A percentile compares a stretch with the other conserved stretches of the same genome.
phyloP scores from a whole-genome alignment of 2,329 filamentous ascomycete species.

The Sclerotinia sclerotiorum region DNA sequence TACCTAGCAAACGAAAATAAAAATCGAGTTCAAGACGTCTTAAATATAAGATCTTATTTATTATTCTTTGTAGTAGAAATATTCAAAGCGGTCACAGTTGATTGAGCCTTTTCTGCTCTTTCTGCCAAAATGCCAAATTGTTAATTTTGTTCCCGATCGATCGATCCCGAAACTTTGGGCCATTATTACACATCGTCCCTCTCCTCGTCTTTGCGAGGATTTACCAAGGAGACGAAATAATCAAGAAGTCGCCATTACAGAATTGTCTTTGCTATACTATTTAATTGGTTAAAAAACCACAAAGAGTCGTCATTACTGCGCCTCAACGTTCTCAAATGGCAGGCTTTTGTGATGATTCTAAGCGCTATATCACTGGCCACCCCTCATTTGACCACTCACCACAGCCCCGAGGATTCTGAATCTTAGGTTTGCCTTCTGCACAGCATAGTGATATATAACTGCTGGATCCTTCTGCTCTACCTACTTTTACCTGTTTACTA shows the following conservation, averaged over 20 bases:
- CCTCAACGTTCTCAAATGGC: neutral
- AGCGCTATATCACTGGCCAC: slow-evolving; percentile 8
- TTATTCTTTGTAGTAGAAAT: neutral
- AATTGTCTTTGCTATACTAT: neutral
- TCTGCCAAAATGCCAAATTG: neutral
- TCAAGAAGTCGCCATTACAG: neutral
- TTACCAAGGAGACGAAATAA: slow-evolving; percentile 1
- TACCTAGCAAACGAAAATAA: neutral
- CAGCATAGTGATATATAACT: slow-evolving; percentile 7
- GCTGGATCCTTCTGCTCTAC: neutral
- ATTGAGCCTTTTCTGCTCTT: neutral
- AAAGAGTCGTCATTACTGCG: slow-evolving; percentile 10
- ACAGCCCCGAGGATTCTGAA: slow-evolving; percentile 13
- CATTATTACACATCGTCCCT: neutral
- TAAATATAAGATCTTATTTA: too few relatives aligned
- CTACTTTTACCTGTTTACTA: neutral
- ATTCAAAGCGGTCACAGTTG: neutral
- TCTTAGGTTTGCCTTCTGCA: neutral
- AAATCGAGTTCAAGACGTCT: neutral
- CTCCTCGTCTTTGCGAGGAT: neutral
- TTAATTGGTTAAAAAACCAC: neutral
- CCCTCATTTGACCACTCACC: slow-evolving; percentile 3
- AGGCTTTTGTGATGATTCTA: slow-evolving; percentile 1
- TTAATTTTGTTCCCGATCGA: neutral
- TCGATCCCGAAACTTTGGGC: neutral